phyloP scores from a whole-genome alignment of 495 filamentous ascomycete species.

The Neurospora tetrasperma region DNA sequence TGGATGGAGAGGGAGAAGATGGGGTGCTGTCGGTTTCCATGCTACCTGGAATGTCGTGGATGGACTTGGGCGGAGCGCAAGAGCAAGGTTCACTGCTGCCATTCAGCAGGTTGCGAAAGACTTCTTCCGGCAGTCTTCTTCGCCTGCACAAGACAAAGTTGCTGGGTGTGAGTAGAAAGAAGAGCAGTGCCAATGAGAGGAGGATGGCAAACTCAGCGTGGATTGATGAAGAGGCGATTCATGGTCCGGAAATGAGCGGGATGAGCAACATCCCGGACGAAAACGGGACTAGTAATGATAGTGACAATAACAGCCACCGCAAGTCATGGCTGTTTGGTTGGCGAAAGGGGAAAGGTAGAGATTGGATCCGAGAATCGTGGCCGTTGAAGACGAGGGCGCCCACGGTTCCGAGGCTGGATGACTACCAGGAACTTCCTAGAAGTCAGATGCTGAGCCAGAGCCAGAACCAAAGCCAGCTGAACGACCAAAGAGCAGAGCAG shows the following conservation, averaged over 20 bases:
- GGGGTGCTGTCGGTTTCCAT: constrained; percentile 1
- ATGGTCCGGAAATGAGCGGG: constrained; percentile 27
- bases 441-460: background rate
- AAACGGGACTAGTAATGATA: background rate
- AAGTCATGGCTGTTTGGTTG: constrained; percentile 3
- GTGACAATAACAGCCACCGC: constrained; percentile 1
- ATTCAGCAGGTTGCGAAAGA: background rate
- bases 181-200: background rate
- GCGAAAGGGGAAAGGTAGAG: background rate
- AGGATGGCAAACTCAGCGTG: constrained; percentile 20
- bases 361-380: constrained; percentile 8
- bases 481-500: background rate
- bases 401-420: constrained; percentile 13
- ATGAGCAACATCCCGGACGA: constrained; percentile 1
- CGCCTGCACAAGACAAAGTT: background rate
- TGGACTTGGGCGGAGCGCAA: background rate
- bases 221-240: constrained; percentile 34
- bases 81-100: background rate
- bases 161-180: background rate
- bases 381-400: constrained; percentile 11
- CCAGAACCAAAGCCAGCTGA: background rate
- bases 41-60: background rate
- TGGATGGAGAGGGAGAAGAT: background rate
- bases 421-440: background rate
- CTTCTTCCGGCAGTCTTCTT: background rate